phyloP scores from a whole-genome alignment of 495 filamentous ascomycete species.

The Tricharina praecox region DNA sequence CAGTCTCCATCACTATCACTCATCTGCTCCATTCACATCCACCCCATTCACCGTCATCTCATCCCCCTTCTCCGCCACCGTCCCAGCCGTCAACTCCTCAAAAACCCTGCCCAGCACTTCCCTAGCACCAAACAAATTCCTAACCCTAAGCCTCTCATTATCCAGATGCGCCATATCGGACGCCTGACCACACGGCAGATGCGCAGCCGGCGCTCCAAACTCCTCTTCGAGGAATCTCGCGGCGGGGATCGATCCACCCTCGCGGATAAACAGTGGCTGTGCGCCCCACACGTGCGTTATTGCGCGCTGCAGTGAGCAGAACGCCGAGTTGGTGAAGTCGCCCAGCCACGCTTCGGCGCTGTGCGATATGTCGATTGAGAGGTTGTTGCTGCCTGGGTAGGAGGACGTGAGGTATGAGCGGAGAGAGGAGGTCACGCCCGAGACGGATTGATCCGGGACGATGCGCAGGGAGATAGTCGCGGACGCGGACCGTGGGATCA shows the following conservation, averaged over 20 bases:
- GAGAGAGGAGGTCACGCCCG: constrained; percentile 50
- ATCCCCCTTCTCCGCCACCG: too few relatives aligned
- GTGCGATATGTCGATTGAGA: constrained; percentile 72
- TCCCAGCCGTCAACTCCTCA: too few relatives aligned
- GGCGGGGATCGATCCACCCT: constrained; percentile 84
- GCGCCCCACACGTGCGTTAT: constrained; percentile 66
- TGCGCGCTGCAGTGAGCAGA: constrained; percentile 70
- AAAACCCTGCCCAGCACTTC: too few relatives aligned
- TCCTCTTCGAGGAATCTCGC: constrained; percentile 92
- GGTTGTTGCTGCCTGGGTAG: constrained; percentile 52
- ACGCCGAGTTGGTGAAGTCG: constrained; percentile 78
- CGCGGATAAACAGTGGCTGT: constrained; percentile 76
- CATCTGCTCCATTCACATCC: too few relatives aligned
- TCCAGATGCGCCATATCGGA: constrained; percentile 89
- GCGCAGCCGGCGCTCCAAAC: constrained; percentile 79
- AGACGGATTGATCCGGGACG: constrained; percentile 77
- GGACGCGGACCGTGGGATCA: constrained; percentile 73
- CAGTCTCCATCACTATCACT: too few relatives aligned
- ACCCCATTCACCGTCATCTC: too few relatives aligned
- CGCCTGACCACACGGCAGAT: constrained; percentile 86
- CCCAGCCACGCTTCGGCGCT: constrained; percentile 94
- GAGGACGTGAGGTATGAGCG: constrained; percentile 49
- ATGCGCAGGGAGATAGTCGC: constrained; percentile 79
- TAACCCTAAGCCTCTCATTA: constrained; percentile 73
- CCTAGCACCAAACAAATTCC: too few relatives aligned